Evolutionary conservation across 306 rosid species (phyloP).

Genomic region (Sicyos baderoa): DNA sequence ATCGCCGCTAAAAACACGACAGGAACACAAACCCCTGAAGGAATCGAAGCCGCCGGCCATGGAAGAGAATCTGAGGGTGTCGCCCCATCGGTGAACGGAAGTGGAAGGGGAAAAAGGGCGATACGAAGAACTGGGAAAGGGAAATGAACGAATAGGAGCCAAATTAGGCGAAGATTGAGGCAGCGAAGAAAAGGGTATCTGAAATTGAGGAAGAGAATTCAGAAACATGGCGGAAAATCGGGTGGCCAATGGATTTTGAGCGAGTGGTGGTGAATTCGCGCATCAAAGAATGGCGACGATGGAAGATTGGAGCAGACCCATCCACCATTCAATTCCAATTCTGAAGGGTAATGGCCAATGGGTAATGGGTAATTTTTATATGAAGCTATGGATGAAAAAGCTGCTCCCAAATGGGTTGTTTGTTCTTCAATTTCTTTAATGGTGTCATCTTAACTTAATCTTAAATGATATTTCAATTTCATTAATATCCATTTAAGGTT

Average conservation of each 20-base stretch:
- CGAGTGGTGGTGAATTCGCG: not conserved
- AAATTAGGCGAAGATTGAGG: conserved; percentile 24
- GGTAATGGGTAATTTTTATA: too few species aligned
- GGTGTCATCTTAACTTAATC: too few species aligned
- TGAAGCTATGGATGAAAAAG: too few species aligned
- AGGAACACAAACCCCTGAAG: conserved; percentile 18
- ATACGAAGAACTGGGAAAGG: conserved; percentile 14
- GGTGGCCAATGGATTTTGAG: not conserved
- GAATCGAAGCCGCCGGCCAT: conserved; percentile 20
- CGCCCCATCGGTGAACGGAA: conserved; percentile 24
- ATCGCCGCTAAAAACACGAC: conserved; percentile 17
- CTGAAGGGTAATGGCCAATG: too few species aligned
- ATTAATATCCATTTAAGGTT: too few species aligned
- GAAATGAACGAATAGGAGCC: conserved; percentile 17
- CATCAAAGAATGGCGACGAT: not conserved
- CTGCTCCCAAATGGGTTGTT: too few species aligned
- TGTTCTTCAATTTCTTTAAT: too few species aligned
- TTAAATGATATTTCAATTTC: too few species aligned
- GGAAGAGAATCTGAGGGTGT: conserved; percentile 12
- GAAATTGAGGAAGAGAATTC: conserved; percentile 27
- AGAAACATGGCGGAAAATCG: conserved; percentile 25
- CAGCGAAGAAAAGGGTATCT: conserved; percentile 16
- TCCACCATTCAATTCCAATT: not conserved
- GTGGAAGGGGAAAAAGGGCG: not conserved
- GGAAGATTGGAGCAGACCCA: not conserved